Percentiles rank a stretch among this genome's conserved stretches.
phyloP scores from a whole-genome alignment of 2,329 filamentous ascomycete genomes.

The Canariomyces notabilis region DNA sequence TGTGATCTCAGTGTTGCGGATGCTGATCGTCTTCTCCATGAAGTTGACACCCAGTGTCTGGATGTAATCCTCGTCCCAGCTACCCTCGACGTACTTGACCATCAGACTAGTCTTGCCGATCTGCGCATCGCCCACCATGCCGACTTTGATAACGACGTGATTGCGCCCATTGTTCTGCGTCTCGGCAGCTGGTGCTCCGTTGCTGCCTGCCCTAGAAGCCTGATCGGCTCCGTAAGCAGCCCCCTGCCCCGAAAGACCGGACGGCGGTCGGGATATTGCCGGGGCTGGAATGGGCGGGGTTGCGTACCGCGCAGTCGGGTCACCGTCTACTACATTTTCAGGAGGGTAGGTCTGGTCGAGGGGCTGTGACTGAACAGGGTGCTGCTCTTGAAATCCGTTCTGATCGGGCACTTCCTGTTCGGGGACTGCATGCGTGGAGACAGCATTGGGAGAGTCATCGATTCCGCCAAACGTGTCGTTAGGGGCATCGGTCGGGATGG shows the following conservation, averaged over 20 bases:
- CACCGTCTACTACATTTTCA: constrained; percentile 33
- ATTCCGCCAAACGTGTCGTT: constrained; percentile 49
- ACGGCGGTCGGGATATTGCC: constrained; percentile 50
- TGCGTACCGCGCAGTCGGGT: constrained; percentile 40
- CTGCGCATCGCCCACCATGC: constrained; percentile 98
- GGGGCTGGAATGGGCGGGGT: constrained; percentile 43
- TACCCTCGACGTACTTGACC: constrained; percentile 99
- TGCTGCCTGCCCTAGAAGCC: constrained; percentile 37
- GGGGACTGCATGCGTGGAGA: constrained; percentile 9
- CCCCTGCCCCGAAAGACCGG: constrained; percentile 44
- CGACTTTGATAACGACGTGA: constrained; percentile 96
- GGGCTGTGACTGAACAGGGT: constrained; percentile 44
- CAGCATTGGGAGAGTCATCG: constrained; percentile 41
- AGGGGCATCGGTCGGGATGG: constrained; percentile 33
- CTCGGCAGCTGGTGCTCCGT: constrained; percentile 29
- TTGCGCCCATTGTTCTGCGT: constrained; percentile 48
- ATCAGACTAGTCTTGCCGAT: constrained; percentile 99
- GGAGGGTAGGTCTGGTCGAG: constrained; percentile 44
- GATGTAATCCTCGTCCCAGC: constrained; percentile 99
- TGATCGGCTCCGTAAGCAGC: constrained; percentile 42
- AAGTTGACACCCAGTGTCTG: constrained; percentile 98
- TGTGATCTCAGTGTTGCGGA: constrained; percentile 98
- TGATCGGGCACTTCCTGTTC: constrained; percentile 25
- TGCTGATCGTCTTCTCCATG: constrained; percentile 99
- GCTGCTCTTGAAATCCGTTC: constrained; percentile 30